Evolutionary conservation across 2,329 filamentous ascomycete genomes (phyloP).

Genomic region (Fusarium algeriense): DNA sequence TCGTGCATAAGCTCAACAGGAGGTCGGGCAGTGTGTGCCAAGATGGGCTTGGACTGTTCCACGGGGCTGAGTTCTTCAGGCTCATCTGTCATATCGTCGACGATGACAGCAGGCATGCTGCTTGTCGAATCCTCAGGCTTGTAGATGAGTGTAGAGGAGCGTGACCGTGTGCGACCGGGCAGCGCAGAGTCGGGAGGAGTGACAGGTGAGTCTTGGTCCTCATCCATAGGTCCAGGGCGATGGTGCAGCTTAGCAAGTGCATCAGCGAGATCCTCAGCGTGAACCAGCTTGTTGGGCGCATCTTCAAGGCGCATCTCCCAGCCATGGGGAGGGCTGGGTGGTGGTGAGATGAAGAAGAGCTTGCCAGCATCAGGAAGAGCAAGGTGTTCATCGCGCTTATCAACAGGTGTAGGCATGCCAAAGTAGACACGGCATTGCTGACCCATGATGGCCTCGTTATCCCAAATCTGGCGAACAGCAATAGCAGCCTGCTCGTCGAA

Average conservation of each 20-base stretch:
- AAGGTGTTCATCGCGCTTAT: conserved; percentile 68
- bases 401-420: conserved; percentile 70
- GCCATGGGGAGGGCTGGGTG: conserved; percentile 74
- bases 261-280: conserved; percentile 76
- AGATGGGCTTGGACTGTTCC: conserved; percentile 60
- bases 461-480: conserved; percentile 77
- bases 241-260: conserved; percentile 73
- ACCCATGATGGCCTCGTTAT: conserved; percentile 80
- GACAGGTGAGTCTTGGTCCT: conserved; percentile 49
- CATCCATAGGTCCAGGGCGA: conserved; percentile 56
- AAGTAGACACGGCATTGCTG: conserved; percentile 77
- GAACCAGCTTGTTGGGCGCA: conserved; percentile 76
- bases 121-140: conserved; percentile 66
- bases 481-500: conserved; percentile 77
- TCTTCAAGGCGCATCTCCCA: conserved; percentile 78
- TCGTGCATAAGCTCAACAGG: conserved; percentile 74
- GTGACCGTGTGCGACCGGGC: conserved; percentile 60
- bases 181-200: conserved; percentile 49
- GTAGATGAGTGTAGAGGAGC: conserved; percentile 76
- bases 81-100: conserved; percentile 75
- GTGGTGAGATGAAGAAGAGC: conserved; percentile 79
- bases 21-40: conserved; percentile 71
- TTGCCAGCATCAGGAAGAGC: conserved; percentile 77
- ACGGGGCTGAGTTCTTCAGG: conserved; percentile 60
- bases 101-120: conserved; percentile 73